A percentile compares a stretch with the other conserved stretches of the same genome.
These are phyloP conservation scores for Bryoglossum gracile DNA, from an alignment of 495 filamentous ascomycete species.

Conservation along the genomic window DNA sequence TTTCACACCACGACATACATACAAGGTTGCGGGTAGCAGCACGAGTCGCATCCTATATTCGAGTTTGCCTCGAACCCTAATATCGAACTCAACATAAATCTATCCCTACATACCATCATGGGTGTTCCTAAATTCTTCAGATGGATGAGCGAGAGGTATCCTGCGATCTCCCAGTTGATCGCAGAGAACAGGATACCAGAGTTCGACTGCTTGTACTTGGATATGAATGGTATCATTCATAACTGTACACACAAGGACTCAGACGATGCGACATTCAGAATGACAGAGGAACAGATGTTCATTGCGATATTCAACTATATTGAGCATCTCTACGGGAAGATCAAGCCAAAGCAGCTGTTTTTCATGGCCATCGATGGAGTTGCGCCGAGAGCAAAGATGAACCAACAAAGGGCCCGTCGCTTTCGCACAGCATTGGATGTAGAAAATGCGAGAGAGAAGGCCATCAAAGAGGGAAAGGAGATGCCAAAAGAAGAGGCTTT, in stretches of 20 bases:
- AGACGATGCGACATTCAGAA: conserved; percentile 80
- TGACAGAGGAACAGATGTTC: conserved; percentile 98
- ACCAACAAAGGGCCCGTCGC: conserved; percentile 91
- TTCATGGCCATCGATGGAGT: conserved; percentile 99
- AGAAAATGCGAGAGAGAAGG: conserved; percentile 83
- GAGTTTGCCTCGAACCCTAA: too few species aligned
- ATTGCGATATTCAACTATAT: conserved; percentile 99
- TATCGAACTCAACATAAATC: too few species aligned
- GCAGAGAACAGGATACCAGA: conserved; percentile 98
- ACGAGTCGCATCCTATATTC: too few species aligned
- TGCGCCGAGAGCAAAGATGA: conserved; percentile 98
- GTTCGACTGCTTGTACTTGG: conserved; percentile 95
- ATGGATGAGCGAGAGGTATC: conserved; percentile 99
- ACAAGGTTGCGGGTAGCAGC: too few species aligned
- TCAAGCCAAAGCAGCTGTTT: conserved; percentile 95
- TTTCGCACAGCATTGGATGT: conserved; percentile 93
- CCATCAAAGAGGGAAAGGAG: conserved; percentile 76
- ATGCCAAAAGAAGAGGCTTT: conserved; percentile 94
- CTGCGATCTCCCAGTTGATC: conserved; percentile 96
- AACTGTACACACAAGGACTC: conserved; percentile 98
- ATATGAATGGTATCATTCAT: conserved; percentile 99
- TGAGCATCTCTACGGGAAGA: conserved; percentile 96
- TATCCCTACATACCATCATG: conserved; percentile 37
- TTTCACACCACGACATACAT: neutral
- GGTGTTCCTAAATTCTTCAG: conserved; percentile 90